These are phyloP conservation scores for Secale cereale DNA, from an alignment of 176 grass and related monocot species.

Conservation along the genomic window DNA sequence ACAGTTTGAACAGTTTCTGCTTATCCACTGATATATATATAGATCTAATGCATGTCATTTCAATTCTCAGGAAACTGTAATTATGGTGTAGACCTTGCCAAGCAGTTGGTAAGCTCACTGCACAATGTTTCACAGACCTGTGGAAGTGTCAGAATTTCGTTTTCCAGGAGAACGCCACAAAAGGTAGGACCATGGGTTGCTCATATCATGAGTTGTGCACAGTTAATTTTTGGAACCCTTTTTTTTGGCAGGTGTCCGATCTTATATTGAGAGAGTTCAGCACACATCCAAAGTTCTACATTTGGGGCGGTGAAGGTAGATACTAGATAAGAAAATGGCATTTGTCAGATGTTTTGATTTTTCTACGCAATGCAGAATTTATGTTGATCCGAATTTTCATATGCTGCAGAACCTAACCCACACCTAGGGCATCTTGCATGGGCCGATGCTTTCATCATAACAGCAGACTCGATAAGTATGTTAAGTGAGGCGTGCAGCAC, in stretches of 20 bases:
- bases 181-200: conserved; percentile 42
- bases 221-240: conserved; percentile 12
- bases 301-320: conserved; percentile 87
- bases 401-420: conserved; percentile 70
- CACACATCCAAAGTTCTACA: conserved; percentile 67
- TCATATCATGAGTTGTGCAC: not conserved
- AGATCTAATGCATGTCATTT: conserved; percentile 29
- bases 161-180: conserved; percentile 88
- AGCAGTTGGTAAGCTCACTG: conserved; percentile 64
- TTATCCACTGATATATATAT: not conserved
- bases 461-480: conserved; percentile 91
- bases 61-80: conserved; percentile 69
- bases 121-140: conserved; percentile 62
- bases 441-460: conserved; percentile 87
- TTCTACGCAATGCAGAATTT: not conserved
- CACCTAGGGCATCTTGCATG: conserved; percentile 95
- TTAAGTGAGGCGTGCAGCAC: conserved; percentile 91
- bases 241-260: conserved; percentile 54
- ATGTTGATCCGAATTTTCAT: not conserved
- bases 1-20: not conserved
- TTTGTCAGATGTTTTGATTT: not conserved
- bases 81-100: conserved; percentile 73
- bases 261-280: conserved; percentile 71
- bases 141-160: conserved; percentile 90
- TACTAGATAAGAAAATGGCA: not conserved